Percentiles rank a stretch among this genome's conserved stretches.
These are phyloP conservation scores for Eucalyptus sp. DNA, from an alignment of 345 rosid genomes.

Conservation along the genomic window DNA sequence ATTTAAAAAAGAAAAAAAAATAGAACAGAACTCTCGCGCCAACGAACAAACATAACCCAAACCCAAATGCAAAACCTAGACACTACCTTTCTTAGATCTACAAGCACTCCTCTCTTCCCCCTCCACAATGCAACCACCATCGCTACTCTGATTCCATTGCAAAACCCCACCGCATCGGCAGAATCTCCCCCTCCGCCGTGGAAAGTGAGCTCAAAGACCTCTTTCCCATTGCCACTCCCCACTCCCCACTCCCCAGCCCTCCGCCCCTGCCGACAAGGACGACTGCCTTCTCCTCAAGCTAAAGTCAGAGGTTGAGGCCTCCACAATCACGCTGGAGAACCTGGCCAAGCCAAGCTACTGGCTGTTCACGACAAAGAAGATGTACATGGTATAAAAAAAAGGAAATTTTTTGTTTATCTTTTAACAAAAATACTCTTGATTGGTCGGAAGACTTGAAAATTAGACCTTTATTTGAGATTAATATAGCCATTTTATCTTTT, in stretches of 20 bases:
- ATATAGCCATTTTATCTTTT: too few relatives aligned
- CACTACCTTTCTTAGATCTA: neutral
- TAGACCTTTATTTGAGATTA: too few relatives aligned
- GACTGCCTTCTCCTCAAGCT: neutral
- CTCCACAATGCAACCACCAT: neutral
- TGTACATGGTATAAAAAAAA: neutral
- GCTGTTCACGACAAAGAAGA: too few relatives aligned
- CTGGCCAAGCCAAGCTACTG: neutral
- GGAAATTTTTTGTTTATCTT: fast-evolving
- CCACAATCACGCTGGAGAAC: neutral
- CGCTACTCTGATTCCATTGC: neutral
- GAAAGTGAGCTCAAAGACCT: neutral
- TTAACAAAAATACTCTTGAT: too few relatives aligned
- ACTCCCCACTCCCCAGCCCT: neutral
- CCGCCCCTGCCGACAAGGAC: neutral
- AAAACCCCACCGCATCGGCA: neutral
- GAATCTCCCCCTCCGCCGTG: neutral
- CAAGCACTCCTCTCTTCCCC: neutral
- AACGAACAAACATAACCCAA: neutral
- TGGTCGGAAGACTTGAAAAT: too few relatives aligned
- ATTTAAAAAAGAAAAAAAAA: too few relatives aligned
- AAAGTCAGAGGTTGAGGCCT: neutral
- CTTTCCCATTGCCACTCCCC: neutral
- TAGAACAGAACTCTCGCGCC: neutral
- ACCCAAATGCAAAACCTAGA: neutral